Evolutionary conservation across 2,329 filamentous ascomycete genomes (phyloP).

Genomic region (Xylaria sp.): DNA sequence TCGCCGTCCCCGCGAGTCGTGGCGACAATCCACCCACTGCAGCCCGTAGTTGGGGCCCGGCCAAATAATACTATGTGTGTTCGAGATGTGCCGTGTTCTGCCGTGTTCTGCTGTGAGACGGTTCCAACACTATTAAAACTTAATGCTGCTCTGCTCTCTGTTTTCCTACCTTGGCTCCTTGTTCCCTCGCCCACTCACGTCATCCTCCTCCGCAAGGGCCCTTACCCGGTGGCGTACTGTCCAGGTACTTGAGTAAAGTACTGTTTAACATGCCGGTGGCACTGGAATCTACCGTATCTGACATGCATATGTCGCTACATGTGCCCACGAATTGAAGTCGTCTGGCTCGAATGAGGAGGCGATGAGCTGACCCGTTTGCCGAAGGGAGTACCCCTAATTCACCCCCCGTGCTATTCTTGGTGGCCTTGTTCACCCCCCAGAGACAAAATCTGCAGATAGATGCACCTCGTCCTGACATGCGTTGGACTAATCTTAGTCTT

Average conservation of each 20-base stretch:
- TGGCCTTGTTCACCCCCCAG: not conserved
- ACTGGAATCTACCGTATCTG: slow-evolving; percentile 13
- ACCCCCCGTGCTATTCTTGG: not conserved
- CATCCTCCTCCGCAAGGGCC: not conserved
- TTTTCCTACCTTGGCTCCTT: slow-evolving; percentile 1
- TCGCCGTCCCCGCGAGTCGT: not conserved
- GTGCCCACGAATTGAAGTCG: not conserved
- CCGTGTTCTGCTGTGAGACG: slow-evolving; percentile 3
- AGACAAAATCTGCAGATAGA: not conserved
- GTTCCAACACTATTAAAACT: slow-evolving; percentile 19
- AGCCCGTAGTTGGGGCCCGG: not conserved
- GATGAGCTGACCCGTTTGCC: not conserved
- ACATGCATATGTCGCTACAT: slow-evolving; percentile 12
- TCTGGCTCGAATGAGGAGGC: not conserved
- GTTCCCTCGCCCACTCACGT: not conserved
- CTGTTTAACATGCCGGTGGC: not conserved
- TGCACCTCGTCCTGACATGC: too few relatives aligned
- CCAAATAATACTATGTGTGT: too few relatives aligned
- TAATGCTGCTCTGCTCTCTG: not conserved
- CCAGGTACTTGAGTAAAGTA: too few relatives aligned
- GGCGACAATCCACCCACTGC: not conserved
- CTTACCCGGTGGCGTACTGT: too few relatives aligned
- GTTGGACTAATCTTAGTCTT: too few relatives aligned
- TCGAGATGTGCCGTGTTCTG: not conserved
- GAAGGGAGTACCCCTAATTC: slow-evolving; percentile 1